Base-by-base conservation (phyloP, 2,329 filamentous ascomycete species). In the Raffaelea deltoideospora region DNA sequence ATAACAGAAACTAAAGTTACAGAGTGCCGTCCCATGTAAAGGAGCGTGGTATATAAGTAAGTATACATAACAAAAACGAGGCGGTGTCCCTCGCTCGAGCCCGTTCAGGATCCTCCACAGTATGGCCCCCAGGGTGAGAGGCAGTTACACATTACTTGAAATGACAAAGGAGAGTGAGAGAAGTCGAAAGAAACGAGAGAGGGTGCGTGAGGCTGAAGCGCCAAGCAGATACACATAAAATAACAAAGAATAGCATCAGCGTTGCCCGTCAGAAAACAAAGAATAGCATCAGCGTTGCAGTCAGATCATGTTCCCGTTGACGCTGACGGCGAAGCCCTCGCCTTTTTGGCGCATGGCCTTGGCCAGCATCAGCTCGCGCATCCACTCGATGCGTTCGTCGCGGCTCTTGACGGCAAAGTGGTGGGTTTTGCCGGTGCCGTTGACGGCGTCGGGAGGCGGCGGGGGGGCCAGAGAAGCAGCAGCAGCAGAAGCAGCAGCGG, bases 321-420 rank as follows among this genome's bases (percentile, higher is more conserved):
- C 74, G 51, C 76, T 80, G 48, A 90, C 74, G 59, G 87, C 80
- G 48, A 80, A 88, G 15, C 84, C 84, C 48, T 85, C 77, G 33
- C 73, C 76, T 68, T 87, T 90, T 58, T 85, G 79, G 64, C 78
- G 82, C 53, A 85, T 63, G 15, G 84, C 84, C 63, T 90, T 90
- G 37, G 84, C 84, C 32, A 92, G 72, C 84, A 92, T 92, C 42
- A 92, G 63, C 67, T 92, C 84, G 37, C 84, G 69, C 84, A 92
- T 92, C 90, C 90, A 98, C 55, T 95, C 88, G 50, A 96, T 95
- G 43, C 88, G 72, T 53, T 95, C 83, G 52, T 95, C 84, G 13
- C 86, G 72, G 49, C 68, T 75, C 59, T 79, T 80, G 47, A 95
- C 88, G 0, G 88, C 84, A 54, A 96, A 96, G 54, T 96, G 85